A percentile compares a stretch with the other conserved stretches of the same genome.
Conservation (phyloP, 2,329 filamentous ascomycete genomes). For the Rhynchosporium graminicola region DNA sequence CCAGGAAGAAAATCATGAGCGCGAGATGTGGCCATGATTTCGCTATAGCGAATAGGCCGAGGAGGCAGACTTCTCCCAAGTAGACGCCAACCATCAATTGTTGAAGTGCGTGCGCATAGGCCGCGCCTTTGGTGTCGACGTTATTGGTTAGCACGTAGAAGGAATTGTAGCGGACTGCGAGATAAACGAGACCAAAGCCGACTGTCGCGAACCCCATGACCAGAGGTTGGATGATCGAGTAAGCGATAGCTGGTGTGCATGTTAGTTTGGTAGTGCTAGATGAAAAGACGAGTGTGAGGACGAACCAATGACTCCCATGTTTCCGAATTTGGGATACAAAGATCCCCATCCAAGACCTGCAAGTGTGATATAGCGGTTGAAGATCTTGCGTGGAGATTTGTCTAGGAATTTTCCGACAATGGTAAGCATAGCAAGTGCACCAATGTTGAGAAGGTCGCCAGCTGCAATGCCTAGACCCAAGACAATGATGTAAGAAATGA, state of each 20-base stretch:
- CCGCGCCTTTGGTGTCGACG: slow-evolving; percentile 82
- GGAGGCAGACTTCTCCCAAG: slow-evolving; percentile 76
- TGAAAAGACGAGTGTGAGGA: slow-evolving; percentile 24
- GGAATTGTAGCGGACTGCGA: slow-evolving; percentile 87
- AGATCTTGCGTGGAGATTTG: slow-evolving; percentile 77
- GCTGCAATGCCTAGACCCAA: slow-evolving; percentile 82
- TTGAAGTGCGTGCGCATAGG: slow-evolving; percentile 82
- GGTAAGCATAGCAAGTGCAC: slow-evolving; percentile 70
- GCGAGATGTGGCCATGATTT: slow-evolving; percentile 65
- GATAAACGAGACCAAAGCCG: slow-evolving; percentile 77
- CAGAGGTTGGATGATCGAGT: slow-evolving; percentile 82
- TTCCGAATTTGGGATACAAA: slow-evolving; percentile 77
- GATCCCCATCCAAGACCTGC: slow-evolving; percentile 80
- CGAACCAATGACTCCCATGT: slow-evolving; percentile 75
- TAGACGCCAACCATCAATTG: slow-evolving; percentile 85
- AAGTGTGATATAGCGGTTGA: slow-evolving; percentile 74
- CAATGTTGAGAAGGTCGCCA: slow-evolving; percentile 70
- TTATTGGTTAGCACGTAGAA: slow-evolving; percentile 80
- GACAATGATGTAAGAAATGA: slow-evolving; percentile 90
- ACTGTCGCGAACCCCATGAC: slow-evolving; percentile 79
- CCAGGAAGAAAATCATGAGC: slow-evolving; percentile 72
- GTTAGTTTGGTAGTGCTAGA: slow-evolving; percentile 23
- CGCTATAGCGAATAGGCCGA: slow-evolving; percentile 79
- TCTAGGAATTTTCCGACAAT: slow-evolving; percentile 74
- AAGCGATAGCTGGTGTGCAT: slow-evolving; percentile 65